A percentile compares a stretch with the other conserved stretches of the same genome.
Conservation (phyloP, 306 rosid genomes). For the Rubus idaeus region DNA sequence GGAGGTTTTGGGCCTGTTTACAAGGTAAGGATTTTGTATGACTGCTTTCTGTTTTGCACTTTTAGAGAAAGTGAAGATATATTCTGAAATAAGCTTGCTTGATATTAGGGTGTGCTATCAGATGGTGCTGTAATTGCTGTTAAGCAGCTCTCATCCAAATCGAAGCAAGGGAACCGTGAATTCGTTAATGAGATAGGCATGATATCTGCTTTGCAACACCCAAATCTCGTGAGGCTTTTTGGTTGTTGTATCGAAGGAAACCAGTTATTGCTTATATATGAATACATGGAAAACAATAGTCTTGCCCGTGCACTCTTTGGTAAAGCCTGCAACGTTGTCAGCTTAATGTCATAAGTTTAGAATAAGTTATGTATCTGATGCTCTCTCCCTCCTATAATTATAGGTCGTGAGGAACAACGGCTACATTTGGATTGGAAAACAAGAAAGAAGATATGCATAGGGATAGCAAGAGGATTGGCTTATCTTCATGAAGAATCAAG, state of each 20-base stretch:
- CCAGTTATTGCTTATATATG: constrained; percentile 73
- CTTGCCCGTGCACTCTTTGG: constrained; percentile 93
- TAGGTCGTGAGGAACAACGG: constrained; percentile 46
- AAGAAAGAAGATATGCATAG: constrained; percentile 66
- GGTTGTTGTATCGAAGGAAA: constrained; percentile 97
- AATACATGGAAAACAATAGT: constrained; percentile 83
- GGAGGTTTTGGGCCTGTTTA: constrained; percentile 83
- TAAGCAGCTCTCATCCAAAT: constrained; percentile 83
- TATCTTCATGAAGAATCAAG: constrained; percentile 88
- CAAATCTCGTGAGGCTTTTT: constrained; percentile 79
- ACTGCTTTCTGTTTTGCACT: neutral
- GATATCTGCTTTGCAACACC: constrained; percentile 93
- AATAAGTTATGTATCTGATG: constrained; percentile 2
- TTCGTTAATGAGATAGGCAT: constrained; percentile 87
- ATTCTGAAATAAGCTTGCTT: constrained; percentile 16
- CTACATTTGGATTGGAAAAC: constrained; percentile 66
- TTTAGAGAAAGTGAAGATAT: neutral
- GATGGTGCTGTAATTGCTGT: constrained; percentile 80
- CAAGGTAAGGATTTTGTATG: constrained; percentile 41
- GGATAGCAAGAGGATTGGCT: constrained; percentile 73
- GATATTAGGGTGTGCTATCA: constrained; percentile 54
- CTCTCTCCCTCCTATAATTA: neutral
- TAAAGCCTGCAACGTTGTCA: constrained; percentile 24
- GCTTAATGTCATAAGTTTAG: neutral
- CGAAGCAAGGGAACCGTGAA: constrained; percentile 91